phyloP scores from a whole-genome alignment of 1,284 basidiomycete genomes.

The Tetrapyrgos nigripes region DNA sequence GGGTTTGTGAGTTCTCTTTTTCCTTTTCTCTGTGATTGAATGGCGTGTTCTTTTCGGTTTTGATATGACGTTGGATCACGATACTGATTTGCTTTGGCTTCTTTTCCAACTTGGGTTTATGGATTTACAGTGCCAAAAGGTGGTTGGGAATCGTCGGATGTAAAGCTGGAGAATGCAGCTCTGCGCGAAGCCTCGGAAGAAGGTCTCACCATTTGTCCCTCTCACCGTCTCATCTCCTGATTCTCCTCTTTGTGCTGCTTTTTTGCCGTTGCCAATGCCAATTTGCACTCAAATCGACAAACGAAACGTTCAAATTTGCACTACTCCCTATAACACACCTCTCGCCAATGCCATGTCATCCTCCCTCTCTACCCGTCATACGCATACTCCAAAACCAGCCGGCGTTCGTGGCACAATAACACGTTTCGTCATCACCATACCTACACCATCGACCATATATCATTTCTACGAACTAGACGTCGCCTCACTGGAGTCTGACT shows the following conservation, averaged over 20 bases:
- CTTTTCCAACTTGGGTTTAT: constrained; percentile 7
- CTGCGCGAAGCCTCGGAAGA: constrained; percentile 89
- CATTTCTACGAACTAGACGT: constrained; percentile 90
- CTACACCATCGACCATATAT: constrained; percentile 77
- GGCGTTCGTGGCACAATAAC: constrained; percentile 82
- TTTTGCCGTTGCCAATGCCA: constrained; percentile 29
- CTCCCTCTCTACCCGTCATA: background rate
- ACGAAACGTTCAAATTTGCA: too few relatives aligned
- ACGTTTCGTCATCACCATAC: constrained; percentile 79
- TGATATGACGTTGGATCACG: too few relatives aligned
- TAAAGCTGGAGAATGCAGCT: constrained; percentile 80
- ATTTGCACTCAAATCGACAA: constrained; percentile 14
- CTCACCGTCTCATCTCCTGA: constrained; percentile 75
- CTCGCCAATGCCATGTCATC: background rate
- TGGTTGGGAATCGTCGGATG: constrained; percentile 84
- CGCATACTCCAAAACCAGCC: constrained; percentile 49
- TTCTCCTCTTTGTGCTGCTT: constrained; percentile 43
- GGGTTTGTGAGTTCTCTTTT: constrained; percentile 77
- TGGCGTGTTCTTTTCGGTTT: constrained; percentile 8
- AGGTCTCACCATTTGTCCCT: constrained; percentile 87
- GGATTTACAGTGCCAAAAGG: constrained; percentile 79
- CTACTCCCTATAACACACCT: background rate
- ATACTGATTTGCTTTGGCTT: constrained; percentile 6
- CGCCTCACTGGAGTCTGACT: constrained; percentile 70
- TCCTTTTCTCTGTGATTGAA: constrained; percentile 15